Percentiles rank a stretch among this genome's conserved stretches.
These are phyloP conservation scores for Aspergillus sclerotioniger DNA, from an alignment of 495 filamentous ascomycete genomes.

Conservation along the genomic window DNA sequence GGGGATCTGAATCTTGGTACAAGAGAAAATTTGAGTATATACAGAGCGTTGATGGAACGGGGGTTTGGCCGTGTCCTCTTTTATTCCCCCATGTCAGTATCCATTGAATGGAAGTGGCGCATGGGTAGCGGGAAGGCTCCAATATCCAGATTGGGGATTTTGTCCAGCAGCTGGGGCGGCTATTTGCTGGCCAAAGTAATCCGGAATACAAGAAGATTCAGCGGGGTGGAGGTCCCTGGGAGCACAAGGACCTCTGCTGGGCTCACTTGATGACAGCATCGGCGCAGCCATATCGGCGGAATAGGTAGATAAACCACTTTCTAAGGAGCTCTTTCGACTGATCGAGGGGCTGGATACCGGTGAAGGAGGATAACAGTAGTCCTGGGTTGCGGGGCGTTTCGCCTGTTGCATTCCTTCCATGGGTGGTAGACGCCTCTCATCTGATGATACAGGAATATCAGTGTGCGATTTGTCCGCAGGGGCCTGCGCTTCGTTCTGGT, in stretches of 20 bases:
- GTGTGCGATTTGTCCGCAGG: neutral
- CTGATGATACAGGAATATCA: neutral
- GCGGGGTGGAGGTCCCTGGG: constrained; percentile 9
- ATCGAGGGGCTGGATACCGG: constrained; percentile 15
- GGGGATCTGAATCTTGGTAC: neutral
- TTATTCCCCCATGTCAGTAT: constrained; percentile 7
- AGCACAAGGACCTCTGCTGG: neutral
- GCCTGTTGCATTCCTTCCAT: neutral
- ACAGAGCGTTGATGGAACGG: neutral
- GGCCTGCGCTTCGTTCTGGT: neutral
- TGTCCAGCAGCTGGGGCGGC: constrained; percentile 8
- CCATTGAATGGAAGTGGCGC: constrained; percentile 15
- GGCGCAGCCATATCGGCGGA: constrained; percentile 17
- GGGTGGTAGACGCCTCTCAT: neutral
- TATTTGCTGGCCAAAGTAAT: constrained; percentile 21
- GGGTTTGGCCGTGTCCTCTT: neutral
- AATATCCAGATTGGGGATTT: constrained; percentile 13
- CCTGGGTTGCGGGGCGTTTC: constrained; percentile 13
- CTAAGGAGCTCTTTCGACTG: constrained; percentile 23
- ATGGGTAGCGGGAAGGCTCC: constrained; percentile 14
- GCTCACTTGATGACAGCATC: constrained; percentile 14
- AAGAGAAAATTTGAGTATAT: neutral
- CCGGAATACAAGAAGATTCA: constrained; percentile 12
- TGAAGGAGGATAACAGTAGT: constrained; percentile 15
- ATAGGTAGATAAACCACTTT: constrained; percentile 18